Evolutionary conservation across 2,329 filamentous ascomycete species (phyloP).

Genomic region (Aspergillus sp.): DNA sequence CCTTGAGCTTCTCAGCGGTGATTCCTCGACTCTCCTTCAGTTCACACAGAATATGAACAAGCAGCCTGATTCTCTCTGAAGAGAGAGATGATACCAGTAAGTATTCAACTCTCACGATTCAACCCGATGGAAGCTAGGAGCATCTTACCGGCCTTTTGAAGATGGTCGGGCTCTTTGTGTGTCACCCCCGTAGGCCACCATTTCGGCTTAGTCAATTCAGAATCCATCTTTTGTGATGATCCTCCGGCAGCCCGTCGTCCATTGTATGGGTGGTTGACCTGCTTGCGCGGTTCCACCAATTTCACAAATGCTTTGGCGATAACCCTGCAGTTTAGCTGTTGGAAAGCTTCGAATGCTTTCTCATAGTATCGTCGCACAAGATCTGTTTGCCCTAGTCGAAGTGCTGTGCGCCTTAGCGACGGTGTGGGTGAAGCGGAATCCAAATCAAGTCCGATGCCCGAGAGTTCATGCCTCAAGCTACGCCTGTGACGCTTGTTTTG

Average conservation of each 20-base stretch:
- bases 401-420: conserved; percentile 25
- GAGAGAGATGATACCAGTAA: neutral
- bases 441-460: conserved; percentile 16
- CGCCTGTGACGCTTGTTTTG: conserved; percentile 32
- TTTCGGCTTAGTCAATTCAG: conserved; percentile 43
- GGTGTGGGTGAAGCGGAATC: conserved; percentile 24
- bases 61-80: conserved; percentile 41
- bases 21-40: conserved; percentile 38
- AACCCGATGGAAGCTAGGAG: neutral
- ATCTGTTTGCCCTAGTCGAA: conserved; percentile 31
- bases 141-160: conserved; percentile 43
- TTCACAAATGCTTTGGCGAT: conserved; percentile 48
- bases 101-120: neutral
- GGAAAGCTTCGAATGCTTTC: conserved; percentile 41
- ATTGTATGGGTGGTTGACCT: conserved; percentile 49
- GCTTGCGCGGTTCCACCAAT: conserved; percentile 47
- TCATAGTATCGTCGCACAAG: conserved; percentile 39
- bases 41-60: conserved; percentile 44
- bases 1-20: conserved; percentile 41
- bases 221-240: conserved; percentile 33
- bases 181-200: conserved; percentile 44
- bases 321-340: conserved; percentile 45
- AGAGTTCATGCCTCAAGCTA: conserved; percentile 21
- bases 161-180: conserved; percentile 50
- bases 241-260: conserved; percentile 32